Base-by-base conservation (phyloP, 164 flowering plant species). In the Saururus chinensis region DNA sequence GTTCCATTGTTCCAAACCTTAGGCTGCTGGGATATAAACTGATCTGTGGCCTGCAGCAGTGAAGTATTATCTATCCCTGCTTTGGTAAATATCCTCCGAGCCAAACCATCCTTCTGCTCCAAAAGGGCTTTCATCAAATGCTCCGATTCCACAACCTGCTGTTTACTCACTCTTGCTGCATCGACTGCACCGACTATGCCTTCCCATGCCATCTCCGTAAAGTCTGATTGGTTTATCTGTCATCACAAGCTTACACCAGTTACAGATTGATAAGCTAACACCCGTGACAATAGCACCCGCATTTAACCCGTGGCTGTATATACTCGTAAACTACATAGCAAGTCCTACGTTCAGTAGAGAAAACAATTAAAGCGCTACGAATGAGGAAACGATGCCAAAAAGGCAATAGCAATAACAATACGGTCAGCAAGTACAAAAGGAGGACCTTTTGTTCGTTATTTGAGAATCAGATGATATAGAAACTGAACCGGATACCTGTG, bases 121-220 rank as follows among this genome's bases (percentile, higher is more conserved):
- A 95, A 56, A 66, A 91, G 88, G 25, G 97, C 88, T 79, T 91
- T 95, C 89, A 87, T 85, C 66, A 95, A 71, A 71, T 95, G 99
- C 75, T 95, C 99, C 59, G 92, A 71, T 66, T 91, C 96, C 62
- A 95, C 96, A 25, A 87, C 62, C 73, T 95, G 99, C 57, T 95
- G 92, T 70, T 76, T 95, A 77, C 73, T 79, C 61, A 59, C 56
- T 30, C 75, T 72, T 45, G 97, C 97, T 11, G 97, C 88, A 19
- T 87, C 91, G 25, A 87, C 79, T 16, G 97, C 97, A 51, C 85
- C 95, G 65, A 84, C 73, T 22, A 90, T 68, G 12, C 93, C 97
- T 60, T 95, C 99, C 95, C 87, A 85, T 22, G 99, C 97, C 95
- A 84, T 88, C 75, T 88, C 97, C 62, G 99, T 95, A 69, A 64